Evolutionary conservation across 345 rosid species (phyloP).

Genomic region (Dipteronia dyeriana): DNA sequence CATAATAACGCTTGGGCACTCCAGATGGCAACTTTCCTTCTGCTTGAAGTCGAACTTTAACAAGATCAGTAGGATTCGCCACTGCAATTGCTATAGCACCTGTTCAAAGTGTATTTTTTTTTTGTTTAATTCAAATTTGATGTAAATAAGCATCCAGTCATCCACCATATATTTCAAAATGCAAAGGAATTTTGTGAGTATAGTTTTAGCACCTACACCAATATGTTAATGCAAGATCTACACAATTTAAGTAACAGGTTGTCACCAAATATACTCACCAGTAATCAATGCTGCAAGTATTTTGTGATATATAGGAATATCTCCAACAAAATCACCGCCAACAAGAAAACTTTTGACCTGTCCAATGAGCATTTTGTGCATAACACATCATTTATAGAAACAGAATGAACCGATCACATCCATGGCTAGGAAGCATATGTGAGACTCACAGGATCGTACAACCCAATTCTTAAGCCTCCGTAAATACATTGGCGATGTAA

Average conservation of each 20-base stretch:
- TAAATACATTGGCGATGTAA: slow-evolving; percentile 88
- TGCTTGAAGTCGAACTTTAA: slow-evolving; percentile 92
- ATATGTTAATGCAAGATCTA: slow-evolving; percentile 13
- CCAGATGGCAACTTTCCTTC: slow-evolving; percentile 92
- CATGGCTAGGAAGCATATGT: slow-evolving; percentile 13
- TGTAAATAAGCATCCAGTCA: not conserved
- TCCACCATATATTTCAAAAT: not conserved
- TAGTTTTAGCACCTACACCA: not conserved
- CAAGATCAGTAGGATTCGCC: slow-evolving; percentile 97
- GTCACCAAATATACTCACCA: slow-evolving; percentile 47
- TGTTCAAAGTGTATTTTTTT: slow-evolving; percentile 31
- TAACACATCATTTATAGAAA: not conserved
- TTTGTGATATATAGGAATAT: slow-evolving; percentile 78
- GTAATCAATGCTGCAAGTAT: slow-evolving; percentile 90
- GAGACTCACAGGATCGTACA: slow-evolving; percentile 85
- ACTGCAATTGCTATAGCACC: slow-evolving; percentile 89
- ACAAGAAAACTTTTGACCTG: slow-evolving; percentile 89
- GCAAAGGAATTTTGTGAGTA: not conserved
- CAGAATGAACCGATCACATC: not conserved
- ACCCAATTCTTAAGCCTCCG: slow-evolving; percentile 91
- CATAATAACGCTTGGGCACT: slow-evolving; percentile 82
- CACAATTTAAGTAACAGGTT: slow-evolving; percentile 19
- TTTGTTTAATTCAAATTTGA: slow-evolving; percentile 9
- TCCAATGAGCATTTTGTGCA: slow-evolving; percentile 30
- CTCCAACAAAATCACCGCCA: slow-evolving; percentile 79